phyloP scores from a whole-genome alignment of 805 yeast genomes.

The Candida cerambycidarum region DNA sequence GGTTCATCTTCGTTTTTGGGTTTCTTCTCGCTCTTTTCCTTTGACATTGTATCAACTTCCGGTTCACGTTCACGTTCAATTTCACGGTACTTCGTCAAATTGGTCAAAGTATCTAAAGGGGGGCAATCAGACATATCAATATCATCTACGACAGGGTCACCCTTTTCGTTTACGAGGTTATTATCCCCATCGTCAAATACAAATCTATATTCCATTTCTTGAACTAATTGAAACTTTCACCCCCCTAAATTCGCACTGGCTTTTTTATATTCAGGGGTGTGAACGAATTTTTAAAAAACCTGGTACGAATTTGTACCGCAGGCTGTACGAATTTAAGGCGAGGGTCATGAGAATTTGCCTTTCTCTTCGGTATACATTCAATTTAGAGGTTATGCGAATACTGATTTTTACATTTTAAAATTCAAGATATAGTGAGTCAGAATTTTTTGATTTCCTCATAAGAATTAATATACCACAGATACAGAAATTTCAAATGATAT shows the following conservation, averaged over 20 bases:
- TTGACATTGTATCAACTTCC: conserved; percentile 4
- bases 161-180: conserved; percentile 11
- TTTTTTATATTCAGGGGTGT: conserved; percentile 4
- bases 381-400: conserved; percentile 4
- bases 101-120: conserved; percentile 8
- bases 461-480: background rate
- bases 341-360: conserved; percentile 4
- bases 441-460: background rate
- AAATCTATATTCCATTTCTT: conserved; percentile 11
- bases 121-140: conserved; percentile 8
- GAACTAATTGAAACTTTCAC: conserved; percentile 7
- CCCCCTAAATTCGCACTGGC: conserved; percentile 9
- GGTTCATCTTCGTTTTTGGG: conserved; percentile 8
- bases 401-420: background rate
- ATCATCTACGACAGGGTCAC: conserved; percentile 9
- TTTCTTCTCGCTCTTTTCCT: conserved; percentile 2
- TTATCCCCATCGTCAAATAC: conserved; percentile 12
- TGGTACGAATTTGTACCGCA: conserved; percentile 2
- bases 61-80: conserved; percentile 11
- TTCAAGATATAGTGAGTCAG: background rate
- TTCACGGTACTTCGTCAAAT: conserved; percentile 9
- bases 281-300: conserved; percentile 5
- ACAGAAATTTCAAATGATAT: background rate
- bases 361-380: conserved; percentile 5
- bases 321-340: conserved; percentile 2